Base-by-base conservation (phyloP, 192 early-diverging fungal species). In the Podila horticola region DNA sequence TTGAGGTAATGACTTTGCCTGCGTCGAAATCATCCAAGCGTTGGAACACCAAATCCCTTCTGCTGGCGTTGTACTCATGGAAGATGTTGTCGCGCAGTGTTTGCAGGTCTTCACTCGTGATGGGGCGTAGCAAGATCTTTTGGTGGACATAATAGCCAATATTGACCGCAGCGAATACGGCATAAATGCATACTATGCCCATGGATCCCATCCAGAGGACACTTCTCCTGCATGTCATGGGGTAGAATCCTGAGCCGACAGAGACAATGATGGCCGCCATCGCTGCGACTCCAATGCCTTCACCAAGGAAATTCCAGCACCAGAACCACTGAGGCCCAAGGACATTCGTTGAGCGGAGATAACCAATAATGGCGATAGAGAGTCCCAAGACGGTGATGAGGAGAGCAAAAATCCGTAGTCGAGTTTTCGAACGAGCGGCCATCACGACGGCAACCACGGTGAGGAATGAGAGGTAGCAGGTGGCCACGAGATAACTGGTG, bases 181-280 rank as follows among this genome's bases (percentile, higher is more conserved):
- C 62, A 31, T 73, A 81, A 36, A 69, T 4, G 20, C 64, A 28
- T 15, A 73, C 62, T 10, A 66, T 8, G 49, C 22, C 17, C 17
- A 81, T 65, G 20, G 77, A 62, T 31, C 67, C 29, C 33, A 22
- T 50, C 71, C 71, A 81, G 58, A 64, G 72, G 24, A 60, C 45
- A 20, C 58, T 73, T 11, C 34, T 63, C 31, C 36, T 63, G 4
- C 71, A 38, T 5, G 71, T n/a, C 70, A 73, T 68, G 0, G 77
- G 71, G 45, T 81, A 81, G 20, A 81, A 81, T 2, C 71, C 77
- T 26, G 62, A 69, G 10, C 77, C 77, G 11, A 73, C 71, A 5
- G 52, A 55, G 62, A 73, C 67, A 29, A 81, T 69, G 4, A 66
- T 67, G 24, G 55, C 66, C 5, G 62, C 48, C 8, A 81, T 60